A percentile compares a stretch with the other conserved stretches of the same genome.
phyloP scores from a whole-genome alignment of 2,329 filamentous ascomycete species.

The Aureobasidium pullulans region DNA sequence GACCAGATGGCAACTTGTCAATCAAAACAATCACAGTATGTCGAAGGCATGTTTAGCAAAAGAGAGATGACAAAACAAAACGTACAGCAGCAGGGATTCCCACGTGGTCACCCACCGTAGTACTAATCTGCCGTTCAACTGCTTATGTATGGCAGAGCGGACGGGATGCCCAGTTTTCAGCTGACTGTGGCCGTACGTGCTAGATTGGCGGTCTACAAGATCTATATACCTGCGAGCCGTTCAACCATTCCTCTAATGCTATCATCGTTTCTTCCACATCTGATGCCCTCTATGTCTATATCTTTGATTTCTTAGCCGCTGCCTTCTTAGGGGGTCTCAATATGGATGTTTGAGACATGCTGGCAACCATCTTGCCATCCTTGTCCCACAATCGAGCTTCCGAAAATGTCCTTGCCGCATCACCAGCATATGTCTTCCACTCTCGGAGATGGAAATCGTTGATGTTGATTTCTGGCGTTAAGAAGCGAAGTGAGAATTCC shows the following conservation, averaged over 20 bases:
- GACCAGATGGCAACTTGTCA: too few relatives aligned
- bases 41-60: not conserved
- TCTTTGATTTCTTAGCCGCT: not conserved
- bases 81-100: not conserved
- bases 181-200: not conserved
- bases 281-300: not conserved
- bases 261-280: too few relatives aligned
- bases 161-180: not conserved
- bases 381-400: slow-evolving; percentile 41
- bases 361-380: slow-evolving; percentile 38
- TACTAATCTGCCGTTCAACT: not conserved
- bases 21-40: too few relatives aligned
- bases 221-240: too few relatives aligned
- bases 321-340: slow-evolving; percentile 21
- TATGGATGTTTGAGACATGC: slow-evolving; percentile 43
- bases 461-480: slow-evolving; percentile 33
- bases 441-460: slow-evolving; percentile 39
- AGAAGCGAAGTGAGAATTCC: slow-evolving; percentile 45
- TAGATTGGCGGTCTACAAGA: not conserved
- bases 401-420: slow-evolving; percentile 37
- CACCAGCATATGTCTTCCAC: slow-evolving; percentile 32
- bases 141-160: not conserved
- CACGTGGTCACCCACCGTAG: not conserved
- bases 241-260: too few relatives aligned
- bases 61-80: not conserved